Percentiles rank a stretch among this genome's conserved stretches.
phyloP scores from a whole-genome alignment of 805 yeast species.

The Zygoascus ofunaensis region DNA sequence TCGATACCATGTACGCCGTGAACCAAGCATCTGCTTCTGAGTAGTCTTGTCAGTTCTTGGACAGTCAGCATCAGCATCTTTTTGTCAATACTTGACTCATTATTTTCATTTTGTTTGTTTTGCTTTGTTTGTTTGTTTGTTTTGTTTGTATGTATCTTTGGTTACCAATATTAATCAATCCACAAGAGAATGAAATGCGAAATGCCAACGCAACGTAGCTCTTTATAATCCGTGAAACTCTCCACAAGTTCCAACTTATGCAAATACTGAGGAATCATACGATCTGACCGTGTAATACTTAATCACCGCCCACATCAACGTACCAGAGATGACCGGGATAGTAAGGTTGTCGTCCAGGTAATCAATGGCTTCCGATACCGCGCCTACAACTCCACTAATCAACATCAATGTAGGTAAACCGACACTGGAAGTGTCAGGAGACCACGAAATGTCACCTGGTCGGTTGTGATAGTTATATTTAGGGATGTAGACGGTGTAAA shows the following conservation, averaged over 20 bases:
- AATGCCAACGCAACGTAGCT: no score
- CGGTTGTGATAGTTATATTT: constrained; percentile 39
- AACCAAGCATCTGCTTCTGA: not conserved
- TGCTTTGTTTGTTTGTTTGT: no score
- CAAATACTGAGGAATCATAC: constrained; percentile 10
- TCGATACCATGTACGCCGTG: constrained; percentile 18
- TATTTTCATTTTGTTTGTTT: no score
- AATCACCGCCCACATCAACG: constrained; percentile 47
- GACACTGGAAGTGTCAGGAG: constrained; percentile 48
- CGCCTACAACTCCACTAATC: constrained; percentile 70
- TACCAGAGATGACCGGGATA: constrained; percentile 78
- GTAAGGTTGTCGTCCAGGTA: constrained; percentile 89
- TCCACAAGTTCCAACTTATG: not conserved
- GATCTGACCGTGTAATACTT: constrained; percentile 17
- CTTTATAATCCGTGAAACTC: no score
- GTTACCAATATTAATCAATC: no score
- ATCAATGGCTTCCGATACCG: constrained; percentile 78
- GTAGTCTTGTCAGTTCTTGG: not conserved
- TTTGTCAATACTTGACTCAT: no score
- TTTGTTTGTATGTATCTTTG: no score
- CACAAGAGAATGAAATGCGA: no score
- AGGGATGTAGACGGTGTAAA: constrained; percentile 72
- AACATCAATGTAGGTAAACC: constrained; percentile 45
- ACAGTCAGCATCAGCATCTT: no score
- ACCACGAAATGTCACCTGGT: constrained; percentile 58